Evolutionary conservation across 352 stramenopile genomes (phyloP).

Genomic region (Phytophthora ramorum): DNA sequence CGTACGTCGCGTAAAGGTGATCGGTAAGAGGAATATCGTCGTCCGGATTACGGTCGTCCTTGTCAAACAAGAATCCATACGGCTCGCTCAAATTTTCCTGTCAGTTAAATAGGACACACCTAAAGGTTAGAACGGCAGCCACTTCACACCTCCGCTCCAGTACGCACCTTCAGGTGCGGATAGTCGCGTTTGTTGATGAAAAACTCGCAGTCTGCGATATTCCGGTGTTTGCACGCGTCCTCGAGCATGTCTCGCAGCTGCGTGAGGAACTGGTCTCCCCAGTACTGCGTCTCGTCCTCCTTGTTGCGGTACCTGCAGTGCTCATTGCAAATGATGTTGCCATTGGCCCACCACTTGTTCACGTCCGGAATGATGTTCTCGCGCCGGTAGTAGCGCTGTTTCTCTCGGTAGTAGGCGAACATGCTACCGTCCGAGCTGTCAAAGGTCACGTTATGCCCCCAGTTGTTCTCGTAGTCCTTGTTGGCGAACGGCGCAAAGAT

Average conservation of each 20-base stretch:
- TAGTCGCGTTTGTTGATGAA: conserved; percentile 99
- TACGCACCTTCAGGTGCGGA: conserved; percentile 95
- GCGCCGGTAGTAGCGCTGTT: conserved; percentile 75
- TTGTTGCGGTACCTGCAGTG: conserved; percentile 89
- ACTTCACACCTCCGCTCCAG: background rate
- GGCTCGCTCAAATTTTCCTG: conserved; percentile 95
- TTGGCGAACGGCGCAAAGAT: conserved; percentile 99
- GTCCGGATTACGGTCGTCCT: conserved; percentile 94
- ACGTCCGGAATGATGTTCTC: conserved; percentile 87
- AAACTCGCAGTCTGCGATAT: conserved; percentile 98
- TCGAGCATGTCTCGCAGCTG: conserved; percentile 98
- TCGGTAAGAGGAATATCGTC: conserved; percentile 94
- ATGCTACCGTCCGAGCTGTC: conserved; percentile 91
- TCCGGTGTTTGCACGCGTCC: conserved; percentile 93
- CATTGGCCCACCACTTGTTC: conserved; percentile 99
- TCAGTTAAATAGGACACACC: background rate
- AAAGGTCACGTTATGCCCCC: conserved; percentile 92
- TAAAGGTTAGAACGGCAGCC: conserved; percentile 1
- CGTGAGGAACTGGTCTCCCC: conserved; percentile 97
- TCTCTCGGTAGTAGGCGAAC: conserved; percentile 93
- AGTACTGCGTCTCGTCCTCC: conserved; percentile 95
- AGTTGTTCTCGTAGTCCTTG: conserved; percentile 97
- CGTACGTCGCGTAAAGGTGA: conserved; percentile 93
- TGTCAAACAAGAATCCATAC: conserved; percentile 99
- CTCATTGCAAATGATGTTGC: conserved; percentile 99